Evolutionary conservation across 306 rosid genomes (phyloP), one percentile per base, ranked within the genome.

Genomic region (Oxytropis ochrocephala): DNA sequence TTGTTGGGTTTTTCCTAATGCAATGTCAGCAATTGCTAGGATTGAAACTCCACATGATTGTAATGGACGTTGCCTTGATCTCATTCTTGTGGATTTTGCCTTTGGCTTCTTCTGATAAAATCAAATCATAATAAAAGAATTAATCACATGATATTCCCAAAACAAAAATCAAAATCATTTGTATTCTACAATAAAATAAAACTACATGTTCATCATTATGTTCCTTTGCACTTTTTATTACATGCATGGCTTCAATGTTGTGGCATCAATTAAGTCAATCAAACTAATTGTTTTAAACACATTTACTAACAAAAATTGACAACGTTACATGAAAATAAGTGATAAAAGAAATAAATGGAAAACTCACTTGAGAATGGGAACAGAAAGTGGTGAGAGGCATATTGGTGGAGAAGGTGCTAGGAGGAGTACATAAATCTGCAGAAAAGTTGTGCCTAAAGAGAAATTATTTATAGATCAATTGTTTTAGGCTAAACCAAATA

Each of bases 1-100:
- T 53, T 64, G 32, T 69, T 84, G 89, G 48, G 82, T 75, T 79
- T 57, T 78, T 74, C 57, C 52, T 44, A 14, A 69, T 57, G 74
- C 60, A 59, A 59, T 73, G 71, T 75, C 59, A 16, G 79, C 82
- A 73, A 83, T 73, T 56, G 78, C 64, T 46, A 87, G 47, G 18
- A 83, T 44, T 1, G 96, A 78, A 65, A 73, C 82, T 44, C 85
- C 96, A 61, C 84, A 84, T 11, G 91, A 78, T 52, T 80, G 92
- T 69, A 87, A 63, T 0, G 92, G 98, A 19, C 81, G 85, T 48
- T 71, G 76, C 78, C 92, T 71, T 33, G 75, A 27, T 65, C 82
- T 77, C 82, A 60, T 83, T 83, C 47, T 78, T 62, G 4, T 5
- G 2, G 42, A 1, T 24, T 1, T 36, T 70, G 47, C 16, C 33